Conservation (phyloP, 176 grass and related monocot genomes). For the Panicum miliaceum region DNA sequence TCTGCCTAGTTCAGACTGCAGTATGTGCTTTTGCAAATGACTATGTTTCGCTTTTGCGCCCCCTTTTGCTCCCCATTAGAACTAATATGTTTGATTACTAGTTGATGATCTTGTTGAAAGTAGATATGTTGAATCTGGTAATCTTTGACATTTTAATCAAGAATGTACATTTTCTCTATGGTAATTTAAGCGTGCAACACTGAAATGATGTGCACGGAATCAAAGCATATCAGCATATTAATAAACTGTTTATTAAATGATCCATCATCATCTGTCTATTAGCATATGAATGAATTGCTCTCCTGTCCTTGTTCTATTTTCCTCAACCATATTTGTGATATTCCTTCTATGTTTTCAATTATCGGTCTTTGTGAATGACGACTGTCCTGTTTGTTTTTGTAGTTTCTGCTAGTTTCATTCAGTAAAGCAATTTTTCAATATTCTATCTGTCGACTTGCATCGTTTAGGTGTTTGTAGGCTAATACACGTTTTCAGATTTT, state of each 20-base stretch:
- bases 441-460: not conserved
- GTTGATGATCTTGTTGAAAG: conserved; percentile 25
- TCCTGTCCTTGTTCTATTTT: not conserved
- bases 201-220: conserved; percentile 15
- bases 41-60: not conserved
- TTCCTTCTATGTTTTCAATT: conserved; percentile 10
- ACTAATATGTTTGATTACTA: conserved; percentile 25
- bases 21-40: conserved; percentile 36
- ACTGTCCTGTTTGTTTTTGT: conserved; percentile 18
- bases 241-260: conserved; percentile 28
- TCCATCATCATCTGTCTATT: conserved; percentile 2
- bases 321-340: not conserved
- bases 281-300: not conserved
- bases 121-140: conserved; percentile 23
- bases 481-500: not conserved
- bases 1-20: conserved; percentile 15
- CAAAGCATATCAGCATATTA: not conserved
- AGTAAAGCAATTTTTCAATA: not conserved
- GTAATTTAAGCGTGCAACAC: not conserved
- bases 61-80: conserved; percentile 10
- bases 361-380: not conserved
- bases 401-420: conserved; percentile 1
- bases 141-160: not conserved
- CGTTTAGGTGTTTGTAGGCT: conserved; percentile 14
- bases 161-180: not conserved